phyloP scores from a whole-genome alignment of 2,329 filamentous ascomycete species.

The Capronia coronata region DNA sequence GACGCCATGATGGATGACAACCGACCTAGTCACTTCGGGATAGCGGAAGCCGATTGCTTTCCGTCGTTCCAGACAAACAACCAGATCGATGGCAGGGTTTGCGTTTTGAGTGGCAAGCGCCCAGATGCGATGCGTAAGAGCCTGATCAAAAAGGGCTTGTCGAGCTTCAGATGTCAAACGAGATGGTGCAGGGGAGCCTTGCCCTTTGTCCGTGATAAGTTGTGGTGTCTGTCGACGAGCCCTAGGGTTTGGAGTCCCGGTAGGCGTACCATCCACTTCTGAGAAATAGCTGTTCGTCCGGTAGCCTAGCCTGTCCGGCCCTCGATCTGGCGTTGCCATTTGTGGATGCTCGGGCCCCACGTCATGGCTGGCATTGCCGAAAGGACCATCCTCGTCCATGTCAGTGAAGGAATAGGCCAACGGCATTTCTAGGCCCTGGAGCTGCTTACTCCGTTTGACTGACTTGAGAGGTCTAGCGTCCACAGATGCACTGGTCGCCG shows the following conservation, averaged over 20 bases:
- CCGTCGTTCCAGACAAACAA: slow-evolving; percentile 85
- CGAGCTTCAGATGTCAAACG: slow-evolving; percentile 22
- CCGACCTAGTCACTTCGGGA: slow-evolving; percentile 83
- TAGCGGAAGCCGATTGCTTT: slow-evolving; percentile 94
- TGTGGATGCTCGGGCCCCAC: slow-evolving; percentile 8
- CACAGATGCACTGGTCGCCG: slow-evolving; percentile 60
- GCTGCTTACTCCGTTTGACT: slow-evolving; percentile 17
- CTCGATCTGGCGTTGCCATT: slow-evolving; percentile 9
- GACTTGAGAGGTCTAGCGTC: slow-evolving; percentile 26
- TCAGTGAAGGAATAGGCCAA: slow-evolving; percentile 14
- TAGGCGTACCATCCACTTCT: background rate
- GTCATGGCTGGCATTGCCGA: slow-evolving; percentile 4
- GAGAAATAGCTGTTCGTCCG: slow-evolving; percentile 16
- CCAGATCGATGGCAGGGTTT: slow-evolving; percentile 86
- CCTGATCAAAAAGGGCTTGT: slow-evolving; percentile 59
- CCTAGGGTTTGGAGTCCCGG: slow-evolving; percentile 6
- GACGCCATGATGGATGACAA: slow-evolving; percentile 90
- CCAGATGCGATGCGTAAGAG: slow-evolving; percentile 91
- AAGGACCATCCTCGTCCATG: slow-evolving; percentile 9
- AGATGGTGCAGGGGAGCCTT: slow-evolving; percentile 3
- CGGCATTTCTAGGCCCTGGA: slow-evolving; percentile 14
- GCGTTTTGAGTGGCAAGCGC: slow-evolving; percentile 81
- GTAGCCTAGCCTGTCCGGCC: slow-evolving; percentile 15
- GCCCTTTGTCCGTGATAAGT: no score
- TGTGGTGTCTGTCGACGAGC: slow-evolving; percentile 12